phyloP scores from a whole-genome alignment of 164 flowering plant species.

The Dillenia turbinata region DNA sequence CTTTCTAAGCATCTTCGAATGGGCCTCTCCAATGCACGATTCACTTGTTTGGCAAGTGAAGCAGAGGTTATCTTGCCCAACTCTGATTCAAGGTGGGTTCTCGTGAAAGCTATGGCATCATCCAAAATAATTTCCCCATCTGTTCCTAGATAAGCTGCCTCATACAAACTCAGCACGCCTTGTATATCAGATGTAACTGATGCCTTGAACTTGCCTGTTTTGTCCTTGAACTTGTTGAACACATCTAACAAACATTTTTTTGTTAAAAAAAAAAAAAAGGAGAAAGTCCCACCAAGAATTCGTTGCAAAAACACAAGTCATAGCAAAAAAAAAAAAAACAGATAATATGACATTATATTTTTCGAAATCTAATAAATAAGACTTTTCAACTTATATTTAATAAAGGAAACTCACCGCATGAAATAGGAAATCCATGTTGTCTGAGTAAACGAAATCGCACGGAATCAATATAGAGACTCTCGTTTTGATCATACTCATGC shows the following conservation, averaged over 20 bases:
- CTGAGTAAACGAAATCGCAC: neutral
- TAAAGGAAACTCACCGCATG: neutral
- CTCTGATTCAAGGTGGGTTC: neutral
- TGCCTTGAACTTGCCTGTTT: neutral
- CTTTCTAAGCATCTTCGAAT: neutral
- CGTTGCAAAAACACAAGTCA: neutral
- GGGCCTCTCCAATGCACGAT: neutral
- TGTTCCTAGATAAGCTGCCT: neutral
- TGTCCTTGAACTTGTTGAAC: neutral
- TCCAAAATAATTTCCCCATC: neutral
- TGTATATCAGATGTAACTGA: neutral
- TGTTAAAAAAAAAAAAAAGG: neutral
- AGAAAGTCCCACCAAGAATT: no score
- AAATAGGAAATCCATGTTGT: neutral
- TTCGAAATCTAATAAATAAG: neutral
- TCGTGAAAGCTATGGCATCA: neutral
- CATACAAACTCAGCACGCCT: neutral
- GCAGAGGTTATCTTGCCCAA: neutral
- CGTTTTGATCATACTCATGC: neutral
- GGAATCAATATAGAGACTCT: neutral
- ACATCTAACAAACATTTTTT: neutral
- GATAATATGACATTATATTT: neutral
- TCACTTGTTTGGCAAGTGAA: neutral
- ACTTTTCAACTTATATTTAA: no score
- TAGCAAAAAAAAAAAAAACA: no score